These are phyloP conservation scores for Ophiostoma fasciatum DNA, from an alignment of 2,329 filamentous ascomycete genomes.

Conservation along the genomic window DNA sequence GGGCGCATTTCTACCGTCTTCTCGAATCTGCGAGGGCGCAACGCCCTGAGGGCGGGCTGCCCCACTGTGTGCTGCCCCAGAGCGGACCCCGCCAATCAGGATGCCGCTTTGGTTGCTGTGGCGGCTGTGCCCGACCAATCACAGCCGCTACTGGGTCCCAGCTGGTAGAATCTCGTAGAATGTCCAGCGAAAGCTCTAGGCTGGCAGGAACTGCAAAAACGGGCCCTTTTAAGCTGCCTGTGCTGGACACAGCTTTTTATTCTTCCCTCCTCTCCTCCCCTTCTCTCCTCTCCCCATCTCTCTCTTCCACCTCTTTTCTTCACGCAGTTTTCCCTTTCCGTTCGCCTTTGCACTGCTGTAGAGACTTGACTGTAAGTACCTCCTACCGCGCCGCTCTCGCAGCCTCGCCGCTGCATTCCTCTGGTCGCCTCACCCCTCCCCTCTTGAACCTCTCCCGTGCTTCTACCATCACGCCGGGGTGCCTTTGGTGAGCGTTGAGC, in stretches of 20 bases:
- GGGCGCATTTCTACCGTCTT: constrained; percentile 5
- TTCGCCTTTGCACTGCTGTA: no score
- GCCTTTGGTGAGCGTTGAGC: no score
- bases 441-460: no score
- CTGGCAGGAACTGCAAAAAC: constrained; percentile 11
- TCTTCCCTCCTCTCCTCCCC: constrained; percentile 3
- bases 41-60: not conserved
- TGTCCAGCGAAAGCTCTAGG: constrained; percentile 16
- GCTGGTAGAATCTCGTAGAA: constrained; percentile 22
- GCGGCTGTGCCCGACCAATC: constrained; percentile 11
- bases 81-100: constrained; percentile 9
- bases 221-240: constrained; percentile 20
- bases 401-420: no score
- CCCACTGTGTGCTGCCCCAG: not conserved
- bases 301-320: not conserved
- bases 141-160: constrained; percentile 15
- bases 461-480: no score
- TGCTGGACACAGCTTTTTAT: constrained; percentile 12
- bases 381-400: no score
- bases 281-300: constrained; percentile 1
- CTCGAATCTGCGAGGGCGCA: not conserved
- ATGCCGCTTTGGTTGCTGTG: constrained; percentile 7
- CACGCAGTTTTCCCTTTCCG: constrained; percentile 3
- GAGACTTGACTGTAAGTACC: no score
- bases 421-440: no score